Percentiles rank a stretch among this genome's conserved stretches.
Evolutionary conservation across 345 rosid species (phyloP).

Genomic region (Cardamine occulta): DNA sequence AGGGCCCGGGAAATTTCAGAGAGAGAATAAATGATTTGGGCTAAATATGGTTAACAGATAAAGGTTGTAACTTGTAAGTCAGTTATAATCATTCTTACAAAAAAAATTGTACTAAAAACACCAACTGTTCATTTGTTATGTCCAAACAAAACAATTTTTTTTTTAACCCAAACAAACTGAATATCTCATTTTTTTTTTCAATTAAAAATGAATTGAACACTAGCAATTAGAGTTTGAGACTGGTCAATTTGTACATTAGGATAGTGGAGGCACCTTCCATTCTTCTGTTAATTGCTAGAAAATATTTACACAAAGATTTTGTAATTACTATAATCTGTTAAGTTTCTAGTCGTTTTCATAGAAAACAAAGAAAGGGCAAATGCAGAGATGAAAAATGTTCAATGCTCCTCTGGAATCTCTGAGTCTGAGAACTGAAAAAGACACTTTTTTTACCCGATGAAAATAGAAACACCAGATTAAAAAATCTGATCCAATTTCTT

Average conservation of each 20-base stretch:
- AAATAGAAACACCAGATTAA: neutral
- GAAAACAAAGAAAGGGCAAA: neutral
- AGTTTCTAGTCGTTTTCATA: no score
- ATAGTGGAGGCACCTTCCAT: no score
- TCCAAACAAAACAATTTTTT: no score
- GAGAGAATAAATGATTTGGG: conserved; percentile 21
- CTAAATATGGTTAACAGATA: neutral
- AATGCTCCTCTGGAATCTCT: neutral
- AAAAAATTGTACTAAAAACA: neutral
- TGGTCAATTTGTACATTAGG: no score
- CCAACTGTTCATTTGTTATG: neutral
- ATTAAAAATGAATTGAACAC: no score
- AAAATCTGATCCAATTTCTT: neutral
- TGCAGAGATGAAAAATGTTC: neutral
- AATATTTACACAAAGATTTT: no score
- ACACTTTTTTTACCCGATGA: neutral
- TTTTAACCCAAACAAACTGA: no score
- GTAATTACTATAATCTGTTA: no score
- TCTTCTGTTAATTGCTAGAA: no score
- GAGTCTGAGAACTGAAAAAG: neutral
- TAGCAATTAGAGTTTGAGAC: no score
- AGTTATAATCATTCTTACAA: neutral
- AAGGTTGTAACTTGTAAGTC: neutral
- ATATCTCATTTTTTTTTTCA: no score
- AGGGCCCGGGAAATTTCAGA: conserved; percentile 4